phyloP scores from a whole-genome alignment of 306 rosid genomes.

The Luffa aegyptiaca region DNA sequence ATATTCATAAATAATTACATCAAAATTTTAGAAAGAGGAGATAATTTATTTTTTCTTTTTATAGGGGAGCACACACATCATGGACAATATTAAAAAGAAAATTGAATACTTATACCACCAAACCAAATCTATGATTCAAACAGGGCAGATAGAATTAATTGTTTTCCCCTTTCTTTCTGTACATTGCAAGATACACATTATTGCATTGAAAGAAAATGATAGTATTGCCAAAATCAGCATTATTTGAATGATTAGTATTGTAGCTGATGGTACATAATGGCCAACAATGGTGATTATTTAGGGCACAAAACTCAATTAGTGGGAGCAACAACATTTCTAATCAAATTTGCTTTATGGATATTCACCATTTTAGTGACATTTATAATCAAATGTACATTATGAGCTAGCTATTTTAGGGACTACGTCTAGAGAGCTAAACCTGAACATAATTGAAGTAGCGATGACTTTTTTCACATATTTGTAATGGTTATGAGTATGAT shows the following conservation, averaged over 20 bases:
- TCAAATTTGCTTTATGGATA: neutral
- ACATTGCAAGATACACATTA: neutral
- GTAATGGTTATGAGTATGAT: too few species aligned
- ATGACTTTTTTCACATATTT: too few species aligned
- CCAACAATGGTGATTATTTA: neutral
- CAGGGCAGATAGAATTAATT: too few species aligned
- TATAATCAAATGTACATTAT: neutral
- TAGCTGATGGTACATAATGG: neutral
- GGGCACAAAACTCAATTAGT: neutral
- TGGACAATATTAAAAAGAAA: too few species aligned
- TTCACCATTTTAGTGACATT: constrained; percentile 2
- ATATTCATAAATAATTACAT: too few species aligned
- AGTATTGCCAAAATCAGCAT: neutral
- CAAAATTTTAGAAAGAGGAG: too few species aligned
- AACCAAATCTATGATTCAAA: too few species aligned
- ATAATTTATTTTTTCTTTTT: too few species aligned
- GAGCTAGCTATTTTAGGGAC: neutral
- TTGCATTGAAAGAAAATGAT: neutral
- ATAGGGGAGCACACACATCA: too few species aligned
- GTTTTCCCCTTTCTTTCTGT: too few species aligned
- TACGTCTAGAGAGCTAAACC: neutral
- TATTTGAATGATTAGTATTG: neutral
- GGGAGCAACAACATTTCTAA: neutral
- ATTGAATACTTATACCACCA: too few species aligned
- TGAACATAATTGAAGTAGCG: too few species aligned